These are phyloP conservation scores for Auricularia heimuer DNA, from an alignment of 768 basidiomycete species.

Conservation along the genomic window DNA sequence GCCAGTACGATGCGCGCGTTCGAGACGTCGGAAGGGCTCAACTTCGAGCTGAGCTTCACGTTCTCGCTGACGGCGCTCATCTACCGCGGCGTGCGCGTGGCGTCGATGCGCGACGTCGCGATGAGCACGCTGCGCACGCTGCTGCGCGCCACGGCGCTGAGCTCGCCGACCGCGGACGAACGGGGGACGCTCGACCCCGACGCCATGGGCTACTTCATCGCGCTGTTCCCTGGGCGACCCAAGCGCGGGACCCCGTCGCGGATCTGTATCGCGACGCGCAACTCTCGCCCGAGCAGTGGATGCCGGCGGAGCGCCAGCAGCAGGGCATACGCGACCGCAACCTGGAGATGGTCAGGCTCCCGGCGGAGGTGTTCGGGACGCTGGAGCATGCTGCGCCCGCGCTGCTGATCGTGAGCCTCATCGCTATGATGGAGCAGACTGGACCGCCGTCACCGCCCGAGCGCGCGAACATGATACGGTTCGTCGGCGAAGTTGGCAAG, in stretches of 20 bases:
- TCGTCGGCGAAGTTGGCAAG: background rate
- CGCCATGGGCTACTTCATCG: slow-evolving; percentile 69
- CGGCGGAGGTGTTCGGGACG: background rate
- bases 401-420: background rate
- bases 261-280: slow-evolving; percentile 54
- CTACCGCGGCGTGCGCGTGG: slow-evolving; percentile 76
- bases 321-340: background rate
- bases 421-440: background rate
- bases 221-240: slow-evolving; percentile 57
- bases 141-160: slow-evolving; percentile 24
- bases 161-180: slow-evolving; percentile 28
- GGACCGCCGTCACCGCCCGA: background rate
- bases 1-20: slow-evolving; percentile 62
- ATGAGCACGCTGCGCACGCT: slow-evolving; percentile 53
- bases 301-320: too few relatives aligned
- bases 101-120: slow-evolving; percentile 50
- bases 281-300: slow-evolving; percentile 16
- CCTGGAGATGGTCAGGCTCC: background rate
- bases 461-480: background rate
- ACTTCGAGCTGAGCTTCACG: slow-evolving; percentile 70
- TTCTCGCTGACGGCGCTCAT: slow-evolving; percentile 75
- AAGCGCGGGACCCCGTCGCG: slow-evolving; percentile 41
- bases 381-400: background rate
- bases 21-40: slow-evolving; percentile 61
- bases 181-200: slow-evolving; percentile 43